Conservation (phyloP, 306 rosid species). For the Gleditsia sinensis region DNA sequence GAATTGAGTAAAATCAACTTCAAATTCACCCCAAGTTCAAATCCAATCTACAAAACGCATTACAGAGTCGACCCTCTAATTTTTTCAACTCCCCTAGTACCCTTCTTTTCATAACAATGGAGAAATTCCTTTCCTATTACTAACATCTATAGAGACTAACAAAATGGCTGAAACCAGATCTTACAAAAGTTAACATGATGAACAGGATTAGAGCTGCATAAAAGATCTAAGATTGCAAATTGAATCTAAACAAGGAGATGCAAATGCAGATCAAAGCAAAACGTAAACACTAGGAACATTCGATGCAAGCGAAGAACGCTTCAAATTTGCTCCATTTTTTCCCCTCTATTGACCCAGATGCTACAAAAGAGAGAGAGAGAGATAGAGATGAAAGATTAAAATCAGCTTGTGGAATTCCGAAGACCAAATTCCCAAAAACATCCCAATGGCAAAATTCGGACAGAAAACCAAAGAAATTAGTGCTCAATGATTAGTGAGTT, state of each 20-base stretch:
- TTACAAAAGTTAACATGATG: conserved; percentile 28
- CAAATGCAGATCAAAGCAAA: conserved; percentile 30
- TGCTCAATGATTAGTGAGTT: not conserved
- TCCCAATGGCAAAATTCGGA: conserved; percentile 29
- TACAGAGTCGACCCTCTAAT: not conserved
- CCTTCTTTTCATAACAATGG: not conserved
- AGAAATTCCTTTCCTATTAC: conserved; percentile 12
- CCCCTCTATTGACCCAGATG: not conserved
- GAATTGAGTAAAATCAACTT: conserved; percentile 6
- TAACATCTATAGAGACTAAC: conserved; percentile 20
- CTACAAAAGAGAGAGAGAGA: not conserved
- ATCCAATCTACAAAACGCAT: not conserved
- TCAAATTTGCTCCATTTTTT: not conserved
- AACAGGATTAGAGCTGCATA: conserved; percentile 5
- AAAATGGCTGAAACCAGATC: conserved; percentile 49
- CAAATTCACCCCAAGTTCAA: not conserved
- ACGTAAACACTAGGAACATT: not conserved
- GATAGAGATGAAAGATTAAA: not conserved
- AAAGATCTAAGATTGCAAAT: conserved; percentile 36
- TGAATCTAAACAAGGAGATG: conserved; percentile 21
- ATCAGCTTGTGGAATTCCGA: not conserved
- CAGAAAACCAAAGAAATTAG: conserved; percentile 18
- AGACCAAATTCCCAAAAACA: conserved; percentile 7
- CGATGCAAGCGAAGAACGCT: not conserved
- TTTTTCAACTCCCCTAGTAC: not conserved